Conservation (phyloP, 1,284 basidiomycete species). For the Vanrija humicola region DNA sequence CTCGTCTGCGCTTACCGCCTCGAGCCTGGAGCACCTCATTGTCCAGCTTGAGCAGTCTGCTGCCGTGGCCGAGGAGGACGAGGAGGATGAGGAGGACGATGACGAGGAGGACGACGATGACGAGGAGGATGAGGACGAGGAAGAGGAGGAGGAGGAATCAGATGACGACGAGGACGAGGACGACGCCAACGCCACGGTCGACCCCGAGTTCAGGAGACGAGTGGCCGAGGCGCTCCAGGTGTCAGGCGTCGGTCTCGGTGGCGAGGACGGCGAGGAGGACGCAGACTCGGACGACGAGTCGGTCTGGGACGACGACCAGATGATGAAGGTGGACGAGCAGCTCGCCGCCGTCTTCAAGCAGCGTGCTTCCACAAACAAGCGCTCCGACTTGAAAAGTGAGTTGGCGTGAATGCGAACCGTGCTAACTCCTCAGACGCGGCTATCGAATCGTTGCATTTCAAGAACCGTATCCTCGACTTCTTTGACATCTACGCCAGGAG, state of each 20-base stretch:
- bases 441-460: constrained; percentile 81
- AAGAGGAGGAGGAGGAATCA: constrained; percentile 55
- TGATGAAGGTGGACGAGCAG: constrained; percentile 93
- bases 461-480: constrained; percentile 88
- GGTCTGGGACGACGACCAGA: constrained; percentile 91
- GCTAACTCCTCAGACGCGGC: constrained; percentile 29
- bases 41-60: constrained; percentile 71
- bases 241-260: constrained; percentile 60
- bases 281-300: constrained; percentile 54
- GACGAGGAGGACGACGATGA: constrained; percentile 45
- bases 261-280: constrained; percentile 17
- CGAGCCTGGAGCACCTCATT: constrained; percentile 77
- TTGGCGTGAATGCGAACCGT: constrained; percentile 7
- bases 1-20: constrained; percentile 63
- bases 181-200: constrained; percentile 52
- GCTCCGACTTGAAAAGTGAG: constrained; percentile 44
- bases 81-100: constrained; percentile 50
- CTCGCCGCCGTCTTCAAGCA: constrained; percentile 80
- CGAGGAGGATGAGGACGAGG: constrained; percentile 50
- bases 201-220: constrained; percentile 68
- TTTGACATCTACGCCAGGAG: constrained; percentile 77
- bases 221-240: constrained; percentile 74
- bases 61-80: constrained; percentile 48
- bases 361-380: constrained; percentile 55
- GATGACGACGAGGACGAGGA: constrained; percentile 44